Evolutionary conservation across 768 basidiomycete genomes (phyloP), one percentile per base, ranked within the genome.

Genomic region (Rickenella mellea): DNA sequence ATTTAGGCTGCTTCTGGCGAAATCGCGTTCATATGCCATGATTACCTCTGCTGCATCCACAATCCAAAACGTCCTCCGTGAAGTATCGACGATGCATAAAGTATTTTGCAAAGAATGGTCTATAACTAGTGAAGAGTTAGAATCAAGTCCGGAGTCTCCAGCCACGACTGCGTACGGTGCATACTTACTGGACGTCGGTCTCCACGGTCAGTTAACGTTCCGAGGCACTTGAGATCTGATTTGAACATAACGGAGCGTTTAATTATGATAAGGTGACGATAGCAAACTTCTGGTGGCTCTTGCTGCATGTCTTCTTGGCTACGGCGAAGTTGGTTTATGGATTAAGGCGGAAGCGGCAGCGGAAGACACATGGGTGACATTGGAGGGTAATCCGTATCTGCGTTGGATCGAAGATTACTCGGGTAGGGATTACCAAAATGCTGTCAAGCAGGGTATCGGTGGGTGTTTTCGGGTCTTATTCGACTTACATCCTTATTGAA

Each of bases 291-390:
- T 83, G n/a, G 79, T 96, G 64, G 83, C 87, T 0, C 70, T 92
- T 1, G 78, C 84, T 8, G 81, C 87, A 6, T 97, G 93, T 56
- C 67, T 94, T 7, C 63, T 94, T 0, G 93, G 92, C 2, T 97
- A 96, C 55, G 92, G 92, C 9, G 87, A 94, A 56, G 88, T 92
- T 0, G 92, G 91, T 1, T 62, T 88, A 29, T 87, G 89, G 80
- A 64, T 97, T 25, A 72, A 78, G 57, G 74, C 69, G 27, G 70
- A 81, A 45, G 71, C 69, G 1, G 54, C 65, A 27, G 52, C 49
- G 29, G 66, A 62, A 8, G 63, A 65, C 20, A 71, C 66, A 17
- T 80, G 78, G 71, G 73, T 83, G 15, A 53, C 67, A 27, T 55
- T 78, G 42, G 71, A 78, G 8, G 76, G 71, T 0, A 94, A 94